These are phyloP conservation scores for Aspergillus novofumigatus DNA, from an alignment of 2,329 filamentous ascomycete genomes.

Conservation along the genomic window DNA sequence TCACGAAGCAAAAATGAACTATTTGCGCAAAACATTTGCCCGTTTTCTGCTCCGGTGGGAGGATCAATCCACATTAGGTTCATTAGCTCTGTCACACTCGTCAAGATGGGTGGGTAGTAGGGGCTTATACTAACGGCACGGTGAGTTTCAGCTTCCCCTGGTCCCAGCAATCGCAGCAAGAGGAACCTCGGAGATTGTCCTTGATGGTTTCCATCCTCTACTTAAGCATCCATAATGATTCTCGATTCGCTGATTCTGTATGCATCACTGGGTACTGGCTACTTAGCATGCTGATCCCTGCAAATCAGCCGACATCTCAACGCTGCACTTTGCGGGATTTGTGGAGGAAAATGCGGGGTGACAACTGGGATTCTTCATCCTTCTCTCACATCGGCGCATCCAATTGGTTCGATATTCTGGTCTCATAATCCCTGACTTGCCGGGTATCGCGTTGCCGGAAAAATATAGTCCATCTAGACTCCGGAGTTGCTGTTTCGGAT, in stretches of 20 bases:
- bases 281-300: not conserved
- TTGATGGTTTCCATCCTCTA: not conserved
- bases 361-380: not conserved
- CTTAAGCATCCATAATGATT: not conserved
- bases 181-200: not conserved
- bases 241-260: no score
- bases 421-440: no score
- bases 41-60: not conserved
- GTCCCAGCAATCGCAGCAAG: not conserved
- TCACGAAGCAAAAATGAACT: not conserved
- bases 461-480: no score
- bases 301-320: not conserved
- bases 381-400: not conserved
- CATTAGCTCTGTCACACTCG: not conserved
- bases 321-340: not conserved
- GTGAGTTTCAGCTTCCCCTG: not conserved
- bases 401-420: no score
- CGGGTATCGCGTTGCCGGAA: no score
- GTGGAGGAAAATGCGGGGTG: not conserved
- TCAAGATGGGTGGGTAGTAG: not conserved
- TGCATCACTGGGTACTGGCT: no score
- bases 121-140: not conserved
- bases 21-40: not conserved
- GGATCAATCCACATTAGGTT: not conserved
- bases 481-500: no score